These are phyloP conservation scores for Pulveroboletus ravenelii DNA, from an alignment of 768 basidiomycete species.

Conservation along the genomic window DNA sequence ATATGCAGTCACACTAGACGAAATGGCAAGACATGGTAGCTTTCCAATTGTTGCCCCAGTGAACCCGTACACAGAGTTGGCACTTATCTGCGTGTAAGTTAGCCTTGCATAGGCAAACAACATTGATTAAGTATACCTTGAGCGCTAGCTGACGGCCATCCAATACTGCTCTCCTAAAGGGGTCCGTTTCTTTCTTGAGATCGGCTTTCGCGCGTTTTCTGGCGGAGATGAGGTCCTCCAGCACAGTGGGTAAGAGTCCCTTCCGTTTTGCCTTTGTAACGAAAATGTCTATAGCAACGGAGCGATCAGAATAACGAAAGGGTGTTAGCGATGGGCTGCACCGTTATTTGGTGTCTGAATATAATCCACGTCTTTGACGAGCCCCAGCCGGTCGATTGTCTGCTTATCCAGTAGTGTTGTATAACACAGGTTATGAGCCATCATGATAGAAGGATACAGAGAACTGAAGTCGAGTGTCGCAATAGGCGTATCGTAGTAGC, in stretches of 20 bases:
- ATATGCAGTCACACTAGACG: conserved; percentile 92
- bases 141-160: conserved; percentile 96
- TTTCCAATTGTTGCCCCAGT: conserved; percentile 98
- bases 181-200: conserved; percentile 93
- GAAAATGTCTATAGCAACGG: conserved; percentile 67
- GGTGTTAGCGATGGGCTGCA: conserved; percentile 26
- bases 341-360: conserved; percentile 95
- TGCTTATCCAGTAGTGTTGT: conserved; percentile 85
- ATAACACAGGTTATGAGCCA: conserved; percentile 99
- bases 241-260: conserved; percentile 83
- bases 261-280: conserved; percentile 69
- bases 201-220: conserved; percentile 95
- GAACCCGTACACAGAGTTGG: conserved; percentile 98
- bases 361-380: conserved; percentile 86
- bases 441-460: conserved; percentile 99
- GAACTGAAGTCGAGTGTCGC: conserved; percentile 99
- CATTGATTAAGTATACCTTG: conserved; percentile 50
- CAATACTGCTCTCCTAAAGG: conserved; percentile 93
- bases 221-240: conserved; percentile 90
- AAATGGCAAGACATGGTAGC: conserved; percentile 91
- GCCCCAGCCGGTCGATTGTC: conserved; percentile 70
- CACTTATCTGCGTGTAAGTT: conserved; percentile 71
- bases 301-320: not conserved
- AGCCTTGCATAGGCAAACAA: not conserved
- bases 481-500: conserved; percentile 95